Evolutionary conservation across 768 basidiomycete species (phyloP), one percentile per base, ranked within the genome.

Genomic region (Lactarius pseudohatsudake): DNA sequence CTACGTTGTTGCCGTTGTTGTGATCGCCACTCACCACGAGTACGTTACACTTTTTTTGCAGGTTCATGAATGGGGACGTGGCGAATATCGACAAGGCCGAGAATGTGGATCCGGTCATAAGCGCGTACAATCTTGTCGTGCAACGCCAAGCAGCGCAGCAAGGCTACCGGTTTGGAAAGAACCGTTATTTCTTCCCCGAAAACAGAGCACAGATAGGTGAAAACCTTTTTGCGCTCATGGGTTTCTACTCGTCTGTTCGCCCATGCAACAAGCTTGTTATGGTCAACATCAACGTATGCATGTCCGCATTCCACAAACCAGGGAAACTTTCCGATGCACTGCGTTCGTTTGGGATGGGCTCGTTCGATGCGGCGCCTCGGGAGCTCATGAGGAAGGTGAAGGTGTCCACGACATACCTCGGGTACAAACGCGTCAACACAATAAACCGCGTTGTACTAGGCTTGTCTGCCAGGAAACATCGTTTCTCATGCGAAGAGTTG

Each of bases 271-370:
- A 80, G 59, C 77, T 80, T 53, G 72, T 86, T 4, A 79, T 83
- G 78, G 81, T 86, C 59, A 86, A 86, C 69, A 76, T 86, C 30
- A 85, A 84, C 38, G 76, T 81, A 5, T 82, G 81, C 68, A 84
- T 84, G 79, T 81, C 82, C 0, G 82, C 83, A 0, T 86, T 86
- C 70, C 82, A 84, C 71, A 77, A 80, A 15, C 84, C 84, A 0
- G 86, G 88, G 0, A 90, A 87, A 67, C 79, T 93, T 10, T 86
- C 85, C 0, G 77, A 88, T 0, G 82, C 84, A 3, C 78, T 92
- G 57, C 22, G 77, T 9, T 80, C 77, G 2, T 91, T 89, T 68
- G 64, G 74, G 5, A 69, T 68, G 4, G 73, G 75, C 22, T 81
- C 84, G 0, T 70, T 72, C 2, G 79, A 78, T 1, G 85, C 82